Percentiles rank a stretch among this genome's conserved stretches.
These are phyloP conservation scores for Taiozyma sp. DNA, from an alignment of 1,139 yeast genomes.

Conservation along the genomic window DNA sequence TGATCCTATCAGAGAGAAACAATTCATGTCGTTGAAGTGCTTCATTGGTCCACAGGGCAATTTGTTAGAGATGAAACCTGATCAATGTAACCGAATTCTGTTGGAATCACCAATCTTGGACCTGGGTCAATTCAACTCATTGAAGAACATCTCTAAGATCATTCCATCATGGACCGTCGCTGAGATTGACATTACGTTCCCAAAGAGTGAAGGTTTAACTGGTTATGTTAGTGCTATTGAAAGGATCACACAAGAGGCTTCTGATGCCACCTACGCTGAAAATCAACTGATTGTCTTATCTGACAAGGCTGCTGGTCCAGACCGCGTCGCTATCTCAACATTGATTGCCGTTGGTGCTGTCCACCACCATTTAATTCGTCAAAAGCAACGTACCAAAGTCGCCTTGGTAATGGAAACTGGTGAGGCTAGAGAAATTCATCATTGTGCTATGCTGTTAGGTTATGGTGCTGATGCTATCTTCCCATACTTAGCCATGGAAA, in stretches of 20 bases:
- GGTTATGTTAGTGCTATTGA: slow-evolving; percentile 87
- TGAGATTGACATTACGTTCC: slow-evolving; percentile 85
- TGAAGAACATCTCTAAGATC: slow-evolving; percentile 62
- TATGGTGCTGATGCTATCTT: slow-evolving; percentile 97
- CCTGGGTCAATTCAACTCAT: slow-evolving; percentile 66
- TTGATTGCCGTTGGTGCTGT: slow-evolving; percentile 95
- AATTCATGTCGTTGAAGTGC: slow-evolving; percentile 96
- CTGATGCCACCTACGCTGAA: slow-evolving; percentile 73
- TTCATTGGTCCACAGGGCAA: slow-evolving; percentile 98
- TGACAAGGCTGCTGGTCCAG: slow-evolving; percentile 57
- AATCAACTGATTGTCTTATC: slow-evolving; percentile 71
- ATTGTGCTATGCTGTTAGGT: slow-evolving; percentile 88
- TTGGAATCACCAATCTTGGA: slow-evolving; percentile 80
- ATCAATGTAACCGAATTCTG: slow-evolving; percentile 84
- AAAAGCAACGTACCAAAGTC: slow-evolving; percentile 93
- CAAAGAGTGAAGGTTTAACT: slow-evolving; percentile 70
- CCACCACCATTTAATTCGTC: slow-evolving; percentile 93
- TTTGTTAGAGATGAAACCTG: slow-evolving; percentile 84
- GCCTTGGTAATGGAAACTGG: slow-evolving; percentile 90
- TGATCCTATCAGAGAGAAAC: slow-evolving; percentile 94
- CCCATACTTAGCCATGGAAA: slow-evolving; percentile 91
- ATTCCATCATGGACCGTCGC: slow-evolving; percentile 86
- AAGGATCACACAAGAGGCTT: slow-evolving; percentile 82
- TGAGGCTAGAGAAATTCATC: slow-evolving; percentile 97
- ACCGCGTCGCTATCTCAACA: slow-evolving; percentile 80